A percentile compares a stretch with the other conserved stretches of the same genome.
Conservation (phyloP, 31 red algal genomes). For the Odonthalia washingtoniensis region DNA sequence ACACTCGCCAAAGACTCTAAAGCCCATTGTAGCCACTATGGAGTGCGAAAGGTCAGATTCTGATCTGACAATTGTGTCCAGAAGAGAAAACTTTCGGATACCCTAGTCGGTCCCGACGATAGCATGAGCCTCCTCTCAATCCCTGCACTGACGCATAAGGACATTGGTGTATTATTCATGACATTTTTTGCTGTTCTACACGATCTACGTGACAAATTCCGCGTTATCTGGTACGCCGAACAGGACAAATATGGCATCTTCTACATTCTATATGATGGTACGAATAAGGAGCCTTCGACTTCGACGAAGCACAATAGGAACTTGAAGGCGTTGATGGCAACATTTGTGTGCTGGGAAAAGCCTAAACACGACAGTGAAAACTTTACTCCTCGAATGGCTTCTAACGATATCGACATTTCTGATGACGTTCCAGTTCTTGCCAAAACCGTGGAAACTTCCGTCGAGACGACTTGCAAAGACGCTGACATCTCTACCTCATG, state of each 20-base stretch:
- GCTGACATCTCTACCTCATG: too few species aligned
- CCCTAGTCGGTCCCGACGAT: neutral
- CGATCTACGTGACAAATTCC: constrained; percentile 29
- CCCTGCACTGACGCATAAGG: constrained; percentile 19
- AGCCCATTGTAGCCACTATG: neutral
- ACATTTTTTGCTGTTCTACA: neutral
- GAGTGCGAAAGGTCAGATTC: constrained; percentile 17
- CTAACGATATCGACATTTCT: too few species aligned
- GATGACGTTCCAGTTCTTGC: too few species aligned
- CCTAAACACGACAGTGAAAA: too few species aligned
- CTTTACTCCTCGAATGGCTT: too few species aligned
- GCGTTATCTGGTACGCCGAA: constrained; percentile 9
- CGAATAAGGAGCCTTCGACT: neutral
- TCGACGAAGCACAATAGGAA: too few species aligned
- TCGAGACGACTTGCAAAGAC: too few species aligned
- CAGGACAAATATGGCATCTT: constrained; percentile 26
- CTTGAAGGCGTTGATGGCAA: too few species aligned
- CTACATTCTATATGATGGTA: neutral
- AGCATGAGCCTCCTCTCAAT: constrained; percentile 42
- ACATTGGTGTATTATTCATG: constrained; percentile 32
- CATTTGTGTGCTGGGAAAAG: too few species aligned
- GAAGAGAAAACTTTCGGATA: neutral
- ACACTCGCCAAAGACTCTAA: constrained; percentile 22
- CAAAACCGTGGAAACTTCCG: too few species aligned
- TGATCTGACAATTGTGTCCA: neutral